Evolutionary conservation across 2,329 filamentous ascomycete genomes (phyloP).

Genomic region (Cladophialophora immunda): DNA sequence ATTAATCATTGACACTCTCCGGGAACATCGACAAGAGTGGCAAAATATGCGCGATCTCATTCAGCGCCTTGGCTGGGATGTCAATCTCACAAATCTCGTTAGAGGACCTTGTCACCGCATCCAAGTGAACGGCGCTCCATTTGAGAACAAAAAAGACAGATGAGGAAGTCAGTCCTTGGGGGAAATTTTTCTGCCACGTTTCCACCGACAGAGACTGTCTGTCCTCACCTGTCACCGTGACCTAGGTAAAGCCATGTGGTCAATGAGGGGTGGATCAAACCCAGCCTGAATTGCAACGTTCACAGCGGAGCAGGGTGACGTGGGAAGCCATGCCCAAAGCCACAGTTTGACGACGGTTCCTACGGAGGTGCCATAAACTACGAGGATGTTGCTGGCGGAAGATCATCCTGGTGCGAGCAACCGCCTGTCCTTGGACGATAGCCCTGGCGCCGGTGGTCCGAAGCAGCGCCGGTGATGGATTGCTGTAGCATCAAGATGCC

Average conservation of each 20-base stretch:
- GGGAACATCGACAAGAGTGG: conserved; percentile 28
- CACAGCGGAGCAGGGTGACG: conserved; percentile 25
- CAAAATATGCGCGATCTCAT: conserved; percentile 23
- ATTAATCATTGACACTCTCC: conserved; percentile 30
- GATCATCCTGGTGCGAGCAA: conserved; percentile 1
- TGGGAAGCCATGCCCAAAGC: background rate
- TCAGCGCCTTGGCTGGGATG: conserved; percentile 36
- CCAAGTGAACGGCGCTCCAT: conserved; percentile 4
- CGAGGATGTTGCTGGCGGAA: conserved; percentile 12
- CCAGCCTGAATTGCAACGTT: conserved; percentile 8
- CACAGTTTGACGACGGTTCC: background rate
- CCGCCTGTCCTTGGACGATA: background rate
- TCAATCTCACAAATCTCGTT: conserved; percentile 35
- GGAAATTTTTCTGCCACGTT: conserved; percentile 2
- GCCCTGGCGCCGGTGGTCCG: background rate
- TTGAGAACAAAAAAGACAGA: conserved; percentile 33
- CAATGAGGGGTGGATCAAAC: conserved; percentile 12
- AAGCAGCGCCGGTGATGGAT: conserved; percentile 1
- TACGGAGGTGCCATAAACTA: background rate
- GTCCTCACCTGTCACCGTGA: background rate
- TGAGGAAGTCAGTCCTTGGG: conserved; percentile 18
- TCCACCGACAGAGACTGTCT: background rate
- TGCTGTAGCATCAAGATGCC: conserved; percentile 7
- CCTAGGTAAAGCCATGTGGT: background rate
- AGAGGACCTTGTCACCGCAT: conserved; percentile 28